Percentiles rank a stretch among this genome's conserved stretches.
Conservation (phyloP, 2,329 filamentous ascomycete species). For the Phyllosticta paracitricarpa region DNA sequence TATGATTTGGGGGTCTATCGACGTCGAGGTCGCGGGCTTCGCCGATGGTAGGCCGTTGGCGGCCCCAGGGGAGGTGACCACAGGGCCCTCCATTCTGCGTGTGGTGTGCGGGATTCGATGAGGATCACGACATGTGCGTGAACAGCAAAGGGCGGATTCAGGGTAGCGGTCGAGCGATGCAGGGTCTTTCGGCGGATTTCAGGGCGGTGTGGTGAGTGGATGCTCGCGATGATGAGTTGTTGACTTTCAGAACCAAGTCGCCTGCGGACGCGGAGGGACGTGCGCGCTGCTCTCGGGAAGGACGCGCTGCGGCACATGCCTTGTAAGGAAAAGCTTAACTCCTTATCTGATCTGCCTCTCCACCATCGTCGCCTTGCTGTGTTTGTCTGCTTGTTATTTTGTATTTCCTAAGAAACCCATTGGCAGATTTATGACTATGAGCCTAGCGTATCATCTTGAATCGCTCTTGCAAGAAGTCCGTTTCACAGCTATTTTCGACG, state of each 20-base stretch:
- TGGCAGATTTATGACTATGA: too few relatives aligned
- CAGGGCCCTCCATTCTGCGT: conserved; percentile 31
- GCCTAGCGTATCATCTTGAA: too few relatives aligned
- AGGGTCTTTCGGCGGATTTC: not conserved
- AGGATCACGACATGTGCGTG: conserved; percentile 7
- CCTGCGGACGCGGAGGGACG: not conserved
- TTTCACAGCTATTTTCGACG: too few relatives aligned
- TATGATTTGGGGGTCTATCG: conserved; percentile 38
- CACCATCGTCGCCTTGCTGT: too few relatives aligned
- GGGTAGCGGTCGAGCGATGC: not conserved
- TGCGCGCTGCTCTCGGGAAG: not conserved
- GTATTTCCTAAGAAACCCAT: too few relatives aligned
- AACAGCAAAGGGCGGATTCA: not conserved
- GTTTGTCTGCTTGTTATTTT: too few relatives aligned
- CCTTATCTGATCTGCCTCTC: not conserved
- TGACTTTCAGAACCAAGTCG: not conserved
- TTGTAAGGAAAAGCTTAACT: not conserved
- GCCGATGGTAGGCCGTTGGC: conserved; percentile 25
- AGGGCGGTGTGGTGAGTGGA: not conserved
- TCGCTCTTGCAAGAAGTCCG: too few relatives aligned
- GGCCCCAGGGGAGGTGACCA: conserved; percentile 26
- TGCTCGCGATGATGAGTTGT: not conserved
- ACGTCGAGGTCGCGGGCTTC: conserved; percentile 21
- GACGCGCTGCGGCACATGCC: not conserved
- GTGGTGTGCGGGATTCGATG: not conserved